Percentiles rank a stretch among this genome's conserved stretches.
Conservation (phyloP, 2,329 filamentous ascomycete species). For the Ophiostoma sp. region DNA sequence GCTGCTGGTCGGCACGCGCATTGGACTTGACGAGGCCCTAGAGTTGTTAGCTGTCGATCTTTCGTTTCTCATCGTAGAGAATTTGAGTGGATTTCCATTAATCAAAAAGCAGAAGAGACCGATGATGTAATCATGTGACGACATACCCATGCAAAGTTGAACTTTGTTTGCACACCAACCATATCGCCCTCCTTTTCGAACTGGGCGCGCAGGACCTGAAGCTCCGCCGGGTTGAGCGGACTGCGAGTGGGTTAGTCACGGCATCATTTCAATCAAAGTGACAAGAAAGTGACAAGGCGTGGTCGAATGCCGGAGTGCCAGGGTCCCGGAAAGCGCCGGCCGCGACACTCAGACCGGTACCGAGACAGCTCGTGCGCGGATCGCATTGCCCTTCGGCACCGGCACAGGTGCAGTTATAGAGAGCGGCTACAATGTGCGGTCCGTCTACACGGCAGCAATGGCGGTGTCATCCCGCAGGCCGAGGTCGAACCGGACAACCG, state of each 20-base stretch:
- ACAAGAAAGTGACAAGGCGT: too few species aligned
- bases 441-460: neutral
- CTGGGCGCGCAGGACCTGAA: constrained; percentile 85
- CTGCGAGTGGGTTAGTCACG: constrained; percentile 39
- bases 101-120: neutral
- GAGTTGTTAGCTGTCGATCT: neutral
- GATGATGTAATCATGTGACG: constrained; percentile 12
- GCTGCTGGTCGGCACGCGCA: constrained; percentile 78
- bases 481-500: neutral
- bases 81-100: neutral
- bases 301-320: too few species aligned
- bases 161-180: constrained; percentile 95
- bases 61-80: neutral
- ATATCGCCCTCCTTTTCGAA: constrained; percentile 98
- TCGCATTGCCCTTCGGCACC: neutral
- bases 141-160: constrained; percentile 97
- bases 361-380: neutral
- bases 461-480: neutral
- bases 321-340: too few species aligned
- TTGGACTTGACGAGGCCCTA: constrained; percentile 94
- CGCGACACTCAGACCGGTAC: neutral
- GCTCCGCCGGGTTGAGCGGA: constrained; percentile 83
- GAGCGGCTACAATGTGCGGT: neutral
- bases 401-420: neutral
- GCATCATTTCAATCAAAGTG: too few species aligned